Evolutionary conservation across 257 asterid genomes (phyloP), one percentile per base, ranked within the genome.

Genomic region (Salvia miltiorrhiza): DNA sequence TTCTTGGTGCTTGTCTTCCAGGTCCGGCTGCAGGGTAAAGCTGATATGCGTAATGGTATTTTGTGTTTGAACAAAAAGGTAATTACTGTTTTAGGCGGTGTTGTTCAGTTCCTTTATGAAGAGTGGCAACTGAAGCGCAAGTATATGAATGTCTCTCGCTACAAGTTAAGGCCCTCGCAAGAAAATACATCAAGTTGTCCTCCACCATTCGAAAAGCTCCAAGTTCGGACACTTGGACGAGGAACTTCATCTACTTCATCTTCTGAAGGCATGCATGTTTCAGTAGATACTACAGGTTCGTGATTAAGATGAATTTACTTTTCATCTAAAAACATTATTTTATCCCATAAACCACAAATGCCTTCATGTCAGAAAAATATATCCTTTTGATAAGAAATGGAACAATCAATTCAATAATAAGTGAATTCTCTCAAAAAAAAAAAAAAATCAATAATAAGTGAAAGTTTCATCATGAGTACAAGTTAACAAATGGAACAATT

Each of bases 121-220:
- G 97, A 91, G 81, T 89, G 95, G 93, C 86, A 88, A 78, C 82
- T 87, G 83, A 87, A 89, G 79, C 78, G 84, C 76, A 89, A 89
- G 78, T 91, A 84, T 81, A 45, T 86, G 75, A 90, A 87, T 65
- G 77, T 82, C 82, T 79, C 95, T 19, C 85, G 88, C 58, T 66
- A 79, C 65, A 77, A 85, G 45, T 58, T 74, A 58, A 82, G 84
- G 80, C 71, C 72, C 43, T 83, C 83, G 16, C 79, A 76, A 54
- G 90, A 85, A 78, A 81, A 44, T 80, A 82, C 78, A 74, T 76
- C 84, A 54, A 85, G 79, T 76, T 62, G 75, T 69, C 90, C 93
- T 41, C 97, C 96, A 43, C 90, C 88, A 24, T 91, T 91, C 78
- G 96, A 89, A 76, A 89, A 89, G 78, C 78, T 91, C 84, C 80